Percentiles rank a stretch among this genome's conserved stretches.
These are phyloP conservation scores for Delphinella strobiligena DNA, from an alignment of 2,329 filamentous ascomycete genomes.

Conservation along the genomic window DNA sequence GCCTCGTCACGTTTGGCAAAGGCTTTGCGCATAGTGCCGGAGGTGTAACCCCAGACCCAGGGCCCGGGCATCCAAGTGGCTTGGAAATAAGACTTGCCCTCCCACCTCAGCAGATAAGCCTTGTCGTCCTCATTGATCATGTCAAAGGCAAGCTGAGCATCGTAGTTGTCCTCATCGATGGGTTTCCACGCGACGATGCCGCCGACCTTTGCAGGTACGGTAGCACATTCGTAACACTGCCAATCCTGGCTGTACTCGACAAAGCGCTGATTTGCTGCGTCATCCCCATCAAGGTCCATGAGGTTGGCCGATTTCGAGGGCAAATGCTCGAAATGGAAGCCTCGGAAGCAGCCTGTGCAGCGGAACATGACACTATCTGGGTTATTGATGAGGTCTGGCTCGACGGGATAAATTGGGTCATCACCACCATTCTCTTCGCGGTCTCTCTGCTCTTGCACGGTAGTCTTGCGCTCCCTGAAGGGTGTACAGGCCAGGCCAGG, in stretches of 20 bases:
- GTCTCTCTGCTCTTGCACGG: conserved; percentile 72
- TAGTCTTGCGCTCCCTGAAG: conserved; percentile 60
- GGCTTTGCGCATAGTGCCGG: conserved; percentile 52
- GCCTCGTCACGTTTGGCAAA: conserved; percentile 62
- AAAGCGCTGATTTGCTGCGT: conserved; percentile 49
- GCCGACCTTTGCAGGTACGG: conserved; percentile 55
- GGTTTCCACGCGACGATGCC: conserved; percentile 85
- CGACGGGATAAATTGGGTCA: conserved; percentile 61
- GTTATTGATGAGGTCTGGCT: conserved; percentile 59
- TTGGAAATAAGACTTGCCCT: conserved; percentile 64
- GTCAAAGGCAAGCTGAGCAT: conserved; percentile 39
- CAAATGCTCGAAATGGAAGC: conserved; percentile 76
- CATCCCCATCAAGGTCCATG: conserved; percentile 33
- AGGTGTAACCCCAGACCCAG: conserved; percentile 70
- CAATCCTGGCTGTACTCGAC: conserved; percentile 63
- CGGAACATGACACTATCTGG: conserved; percentile 67
- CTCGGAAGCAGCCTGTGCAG: conserved; percentile 63
- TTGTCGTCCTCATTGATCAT: conserved; percentile 63
- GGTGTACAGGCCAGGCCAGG: conserved; percentile 59
- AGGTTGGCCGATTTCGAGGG: conserved; percentile 37
- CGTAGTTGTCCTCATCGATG: conserved; percentile 43
- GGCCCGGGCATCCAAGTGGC: conserved; percentile 78
- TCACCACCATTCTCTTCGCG: conserved; percentile 65
- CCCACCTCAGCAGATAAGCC: conserved; percentile 89
- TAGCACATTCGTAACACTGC: conserved; percentile 67